These are phyloP conservation scores for Leucaena leucocephala DNA, from an alignment of 306 rosid genomes.

Conservation along the genomic window DNA sequence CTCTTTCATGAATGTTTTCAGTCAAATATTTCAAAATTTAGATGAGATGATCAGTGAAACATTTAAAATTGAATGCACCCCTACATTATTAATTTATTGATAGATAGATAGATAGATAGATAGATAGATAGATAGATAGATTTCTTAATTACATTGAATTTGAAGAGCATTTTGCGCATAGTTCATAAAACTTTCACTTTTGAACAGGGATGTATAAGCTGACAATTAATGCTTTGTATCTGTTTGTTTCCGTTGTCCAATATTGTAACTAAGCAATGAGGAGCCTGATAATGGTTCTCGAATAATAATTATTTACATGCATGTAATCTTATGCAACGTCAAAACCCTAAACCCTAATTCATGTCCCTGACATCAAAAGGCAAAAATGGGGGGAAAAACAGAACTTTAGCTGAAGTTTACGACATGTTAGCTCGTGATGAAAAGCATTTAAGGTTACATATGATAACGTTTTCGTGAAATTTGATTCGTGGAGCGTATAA, in stretches of 20 bases:
- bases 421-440: background rate
- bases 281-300: background rate
- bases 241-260: background rate
- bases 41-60: background rate
- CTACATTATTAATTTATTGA: background rate
- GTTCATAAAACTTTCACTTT: background rate
- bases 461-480: too few species aligned
- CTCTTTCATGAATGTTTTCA: constrained; percentile 19
- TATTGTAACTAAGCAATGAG: background rate
- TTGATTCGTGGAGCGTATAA: background rate
- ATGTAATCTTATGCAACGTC: background rate
- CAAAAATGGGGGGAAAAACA: too few species aligned
- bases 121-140: background rate
- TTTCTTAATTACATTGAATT: background rate
- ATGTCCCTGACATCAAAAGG: background rate
- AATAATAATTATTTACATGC: background rate
- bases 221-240: background rate
- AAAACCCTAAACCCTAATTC: background rate
- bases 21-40: background rate
- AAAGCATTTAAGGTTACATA: background rate
- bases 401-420: background rate
- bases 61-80: constrained; percentile 5
- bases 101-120: background rate
- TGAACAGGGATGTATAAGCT: background rate
- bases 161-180: background rate